A percentile compares a stretch with the other conserved stretches of the same genome.
phyloP scores from a whole-genome alignment of 306 rosid species.

The Cucurbita ficifolia region DNA sequence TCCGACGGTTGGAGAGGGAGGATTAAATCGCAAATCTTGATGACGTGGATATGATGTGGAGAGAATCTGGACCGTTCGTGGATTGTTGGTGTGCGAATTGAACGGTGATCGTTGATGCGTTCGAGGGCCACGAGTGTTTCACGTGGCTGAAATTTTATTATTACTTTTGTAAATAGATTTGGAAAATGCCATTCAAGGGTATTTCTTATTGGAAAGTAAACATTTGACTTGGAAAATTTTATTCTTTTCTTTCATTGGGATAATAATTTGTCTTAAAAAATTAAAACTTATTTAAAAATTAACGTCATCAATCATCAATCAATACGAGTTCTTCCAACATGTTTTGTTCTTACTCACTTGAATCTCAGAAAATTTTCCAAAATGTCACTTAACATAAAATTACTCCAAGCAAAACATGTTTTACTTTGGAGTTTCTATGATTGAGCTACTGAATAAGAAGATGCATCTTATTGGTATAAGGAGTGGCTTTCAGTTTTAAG shows the following conservation, averaged over 20 bases:
- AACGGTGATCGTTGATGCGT: background rate
- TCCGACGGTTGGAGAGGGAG: conserved; percentile 22
- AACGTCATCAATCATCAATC: too few species aligned
- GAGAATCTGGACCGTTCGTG: background rate
- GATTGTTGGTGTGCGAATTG: background rate
- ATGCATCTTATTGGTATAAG: too few species aligned
- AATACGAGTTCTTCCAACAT: too few species aligned
- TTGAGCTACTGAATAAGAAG: too few species aligned
- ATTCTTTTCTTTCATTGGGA: background rate
- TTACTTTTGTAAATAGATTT: background rate
- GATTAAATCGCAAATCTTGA: conserved; percentile 18
- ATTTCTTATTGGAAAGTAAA: background rate
- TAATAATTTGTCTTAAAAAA: background rate
- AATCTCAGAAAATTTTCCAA: too few species aligned
- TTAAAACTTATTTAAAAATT: too few species aligned
- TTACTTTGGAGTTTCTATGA: too few species aligned
- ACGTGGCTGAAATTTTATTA: background rate
- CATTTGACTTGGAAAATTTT: background rate
- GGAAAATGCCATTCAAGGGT: background rate
- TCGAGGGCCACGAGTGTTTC: background rate
- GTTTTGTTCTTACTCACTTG: too few species aligned
- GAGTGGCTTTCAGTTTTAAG: too few species aligned
- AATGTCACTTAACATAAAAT: too few species aligned
- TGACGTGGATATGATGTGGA: conserved; percentile 22
- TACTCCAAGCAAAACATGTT: too few species aligned